Percentiles rank a stretch among this genome's conserved stretches.
Evolutionary conservation across 2,329 filamentous ascomycete genomes (phyloP).

Genomic region (Fusarium secorum): DNA sequence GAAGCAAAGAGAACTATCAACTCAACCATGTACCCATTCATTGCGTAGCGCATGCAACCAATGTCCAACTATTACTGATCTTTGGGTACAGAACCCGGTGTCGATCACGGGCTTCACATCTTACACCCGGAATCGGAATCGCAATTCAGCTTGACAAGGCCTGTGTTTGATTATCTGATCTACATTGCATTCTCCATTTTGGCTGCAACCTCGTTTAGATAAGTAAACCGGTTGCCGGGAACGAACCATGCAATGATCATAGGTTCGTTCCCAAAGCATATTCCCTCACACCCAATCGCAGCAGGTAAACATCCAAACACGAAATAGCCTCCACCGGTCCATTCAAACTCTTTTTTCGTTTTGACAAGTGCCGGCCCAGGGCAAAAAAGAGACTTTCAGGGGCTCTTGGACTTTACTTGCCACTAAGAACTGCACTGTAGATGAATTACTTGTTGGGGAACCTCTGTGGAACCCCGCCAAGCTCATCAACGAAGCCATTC

Average conservation of each 20-base stretch:
- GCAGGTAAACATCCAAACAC: background rate
- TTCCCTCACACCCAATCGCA: background rate
- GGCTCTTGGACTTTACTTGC: background rate
- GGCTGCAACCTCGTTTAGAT: background rate
- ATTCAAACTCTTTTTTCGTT: slow-evolving; percentile 5
- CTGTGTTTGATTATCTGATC: background rate
- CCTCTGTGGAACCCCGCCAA: background rate
- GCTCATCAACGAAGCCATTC: background rate
- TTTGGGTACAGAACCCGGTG: background rate
- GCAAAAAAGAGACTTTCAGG: background rate
- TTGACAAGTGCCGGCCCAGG: slow-evolving; percentile 3
- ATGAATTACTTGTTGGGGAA: background rate
- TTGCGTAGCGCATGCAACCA: background rate
- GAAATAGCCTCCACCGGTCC: background rate
- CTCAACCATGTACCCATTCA: background rate
- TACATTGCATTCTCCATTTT: background rate
- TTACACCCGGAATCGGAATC: background rate
- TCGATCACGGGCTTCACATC: background rate
- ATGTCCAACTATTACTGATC: background rate
- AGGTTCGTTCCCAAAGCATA: background rate
- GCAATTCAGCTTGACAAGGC: background rate
- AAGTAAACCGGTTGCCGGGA: background rate
- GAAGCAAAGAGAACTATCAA: background rate
- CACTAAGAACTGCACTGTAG: background rate
- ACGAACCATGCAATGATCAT: background rate